Conservation (phyloP, 2,329 filamentous ascomycete genomes). For the Fusarium metavorans region DNA sequence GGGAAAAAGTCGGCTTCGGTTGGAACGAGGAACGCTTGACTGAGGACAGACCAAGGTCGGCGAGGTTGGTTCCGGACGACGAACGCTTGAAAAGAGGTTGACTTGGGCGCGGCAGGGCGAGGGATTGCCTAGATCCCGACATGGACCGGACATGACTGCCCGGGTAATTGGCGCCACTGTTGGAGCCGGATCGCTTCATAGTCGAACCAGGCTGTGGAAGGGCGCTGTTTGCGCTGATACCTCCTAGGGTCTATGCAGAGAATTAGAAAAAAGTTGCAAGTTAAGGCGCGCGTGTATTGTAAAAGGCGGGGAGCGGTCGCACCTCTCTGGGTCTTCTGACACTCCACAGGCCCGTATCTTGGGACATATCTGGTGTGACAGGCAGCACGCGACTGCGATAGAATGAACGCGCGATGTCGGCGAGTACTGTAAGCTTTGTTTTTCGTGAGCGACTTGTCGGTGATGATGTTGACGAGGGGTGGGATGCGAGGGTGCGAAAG, state of each 20-base stretch:
- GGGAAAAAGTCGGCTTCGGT: conserved; percentile 76
- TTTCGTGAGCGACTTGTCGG: conserved; percentile 5
- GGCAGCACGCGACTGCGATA: conserved; percentile 32
- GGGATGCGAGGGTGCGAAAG: conserved; percentile 33
- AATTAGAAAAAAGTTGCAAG: conserved; percentile 30
- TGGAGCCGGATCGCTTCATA: conserved; percentile 91
- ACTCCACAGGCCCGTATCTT: conserved; percentile 89
- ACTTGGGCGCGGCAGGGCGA: conserved; percentile 83
- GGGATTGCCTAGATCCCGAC: conserved; percentile 86
- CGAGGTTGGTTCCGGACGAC: conserved; percentile 84
- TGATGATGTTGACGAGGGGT: conserved; percentile 34
- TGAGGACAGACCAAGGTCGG: conserved; percentile 83
- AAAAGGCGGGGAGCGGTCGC: conserved; percentile 17
- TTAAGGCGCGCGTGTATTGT: conserved; percentile 27
- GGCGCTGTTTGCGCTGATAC: conserved; percentile 83
- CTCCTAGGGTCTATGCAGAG: conserved; percentile 79
- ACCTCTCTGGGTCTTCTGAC: conserved; percentile 93
- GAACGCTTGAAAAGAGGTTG: conserved; percentile 90
- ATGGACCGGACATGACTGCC: conserved; percentile 81
- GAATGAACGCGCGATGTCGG: conserved; percentile 21
- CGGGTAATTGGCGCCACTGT: conserved; percentile 74
- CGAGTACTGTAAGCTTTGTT: conserved; percentile 1
- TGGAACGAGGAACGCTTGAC: conserved; percentile 86
- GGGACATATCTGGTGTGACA: conserved; percentile 72
- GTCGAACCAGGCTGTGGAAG: conserved; percentile 93